Percentiles rank a stretch among this genome's conserved stretches.
phyloP scores from a whole-genome alignment of 1,284 basidiomycete genomes.

The Anthracocystis setariae region DNA sequence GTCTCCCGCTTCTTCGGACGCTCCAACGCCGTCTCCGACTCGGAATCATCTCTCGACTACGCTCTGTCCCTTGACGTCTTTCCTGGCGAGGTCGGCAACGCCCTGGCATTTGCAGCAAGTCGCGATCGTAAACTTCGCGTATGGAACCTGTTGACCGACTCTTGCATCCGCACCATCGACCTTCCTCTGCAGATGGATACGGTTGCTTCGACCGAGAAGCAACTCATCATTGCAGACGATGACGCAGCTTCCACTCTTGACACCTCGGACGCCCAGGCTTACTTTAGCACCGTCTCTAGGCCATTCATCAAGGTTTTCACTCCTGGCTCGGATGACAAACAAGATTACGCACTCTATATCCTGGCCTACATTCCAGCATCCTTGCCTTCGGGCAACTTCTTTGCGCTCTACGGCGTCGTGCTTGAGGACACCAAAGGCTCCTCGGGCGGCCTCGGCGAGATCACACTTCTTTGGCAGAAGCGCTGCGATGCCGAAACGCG shows the following conservation, averaged over 20 bases:
- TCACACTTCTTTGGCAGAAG: slow-evolving; percentile 59
- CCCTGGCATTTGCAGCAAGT: slow-evolving; percentile 57
- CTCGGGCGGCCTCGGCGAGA: slow-evolving; percentile 56
- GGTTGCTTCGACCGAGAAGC: slow-evolving; percentile 20
- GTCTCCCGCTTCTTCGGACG: slow-evolving; percentile 59
- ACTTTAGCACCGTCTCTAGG: slow-evolving; percentile 37
- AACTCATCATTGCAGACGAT: slow-evolving; percentile 33
- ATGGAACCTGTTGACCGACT: slow-evolving; percentile 62
- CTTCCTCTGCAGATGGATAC: slow-evolving; percentile 47
- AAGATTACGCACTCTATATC: slow-evolving; percentile 47
- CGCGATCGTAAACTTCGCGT: slow-evolving; percentile 63
- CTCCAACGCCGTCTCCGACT: slow-evolving; percentile 33
- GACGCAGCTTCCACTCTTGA: slow-evolving; percentile 2
- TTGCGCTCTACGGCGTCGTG: slow-evolving; percentile 60
- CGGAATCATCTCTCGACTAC: slow-evolving; percentile 43
- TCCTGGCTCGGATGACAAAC: slow-evolving; percentile 38
- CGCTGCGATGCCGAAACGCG: slow-evolving; percentile 53
- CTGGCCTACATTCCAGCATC: slow-evolving; percentile 60
- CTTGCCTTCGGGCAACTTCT: slow-evolving; percentile 51
- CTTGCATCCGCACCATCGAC: slow-evolving; percentile 59
- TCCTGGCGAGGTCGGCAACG: slow-evolving; percentile 33
- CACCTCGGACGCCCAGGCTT: slow-evolving; percentile 25
- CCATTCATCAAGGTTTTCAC: slow-evolving; percentile 50
- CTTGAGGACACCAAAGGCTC: slow-evolving; percentile 54
- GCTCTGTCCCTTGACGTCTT: slow-evolving; percentile 52